Evolutionary conservation across 345 rosid species (phyloP).

Genomic region (Euclidium syriacum): DNA sequence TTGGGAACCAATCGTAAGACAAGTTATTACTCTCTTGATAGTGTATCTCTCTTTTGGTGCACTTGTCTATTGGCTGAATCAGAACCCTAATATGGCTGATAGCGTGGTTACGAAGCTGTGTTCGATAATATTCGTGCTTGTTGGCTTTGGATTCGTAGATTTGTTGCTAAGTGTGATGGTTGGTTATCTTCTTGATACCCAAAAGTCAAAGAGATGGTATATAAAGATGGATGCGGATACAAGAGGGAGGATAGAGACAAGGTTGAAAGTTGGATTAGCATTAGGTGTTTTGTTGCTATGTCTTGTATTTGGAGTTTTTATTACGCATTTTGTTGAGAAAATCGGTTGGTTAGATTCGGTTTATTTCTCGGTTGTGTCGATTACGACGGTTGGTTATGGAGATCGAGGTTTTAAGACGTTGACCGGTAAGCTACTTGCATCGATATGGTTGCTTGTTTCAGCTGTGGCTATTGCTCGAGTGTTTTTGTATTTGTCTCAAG

Average conservation of each 20-base stretch:
- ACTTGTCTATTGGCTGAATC: slow-evolving; percentile 56
- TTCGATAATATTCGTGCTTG: slow-evolving; percentile 75
- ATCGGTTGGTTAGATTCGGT: slow-evolving; percentile 82
- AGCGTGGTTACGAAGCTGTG: slow-evolving; percentile 61
- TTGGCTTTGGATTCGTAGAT: slow-evolving; percentile 81
- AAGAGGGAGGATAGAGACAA: slow-evolving; percentile 94
- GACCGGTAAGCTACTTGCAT: slow-evolving; percentile 73
- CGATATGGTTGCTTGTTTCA: slow-evolving; percentile 85
- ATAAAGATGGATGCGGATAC: slow-evolving; percentile 76
- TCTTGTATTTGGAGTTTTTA: slow-evolving; percentile 68
- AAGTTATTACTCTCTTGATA: slow-evolving; percentile 46
- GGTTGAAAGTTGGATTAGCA: slow-evolving; percentile 92
- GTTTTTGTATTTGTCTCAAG: slow-evolving; percentile 73
- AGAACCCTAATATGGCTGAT: slow-evolving; percentile 46
- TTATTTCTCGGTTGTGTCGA: slow-evolving; percentile 93
- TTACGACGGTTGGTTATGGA: slow-evolving; percentile 89
- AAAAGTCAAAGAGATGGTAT: slow-evolving; percentile 49
- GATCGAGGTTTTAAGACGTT: slow-evolving; percentile 65
- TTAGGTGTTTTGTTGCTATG: slow-evolving; percentile 79
- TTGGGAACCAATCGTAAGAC: slow-evolving; percentile 50
- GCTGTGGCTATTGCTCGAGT: slow-evolving; percentile 82
- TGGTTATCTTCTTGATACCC: slow-evolving; percentile 76
- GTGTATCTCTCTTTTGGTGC: slow-evolving; percentile 67
- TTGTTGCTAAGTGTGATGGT: slow-evolving; percentile 81
- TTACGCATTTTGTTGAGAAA: slow-evolving; percentile 73